phyloP scores from a whole-genome alignment of 169 alveolate genomes.

The Cryptosporidium xiaoi region DNA sequence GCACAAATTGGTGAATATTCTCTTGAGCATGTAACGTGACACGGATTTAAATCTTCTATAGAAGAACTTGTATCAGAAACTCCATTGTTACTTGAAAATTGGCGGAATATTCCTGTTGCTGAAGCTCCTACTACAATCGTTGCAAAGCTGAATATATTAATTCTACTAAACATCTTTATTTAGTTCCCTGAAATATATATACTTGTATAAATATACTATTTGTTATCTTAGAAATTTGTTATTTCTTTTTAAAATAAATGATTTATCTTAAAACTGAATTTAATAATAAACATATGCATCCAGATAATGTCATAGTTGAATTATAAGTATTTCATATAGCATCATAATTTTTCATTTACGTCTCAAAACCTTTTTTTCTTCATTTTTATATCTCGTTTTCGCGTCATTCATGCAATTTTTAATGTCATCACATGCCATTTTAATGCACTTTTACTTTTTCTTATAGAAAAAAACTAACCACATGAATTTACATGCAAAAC shows the following conservation, averaged over 20 bases:
- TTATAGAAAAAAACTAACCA: too few relatives aligned
- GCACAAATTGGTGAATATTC: constrained; percentile 74
- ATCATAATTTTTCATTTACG: constrained; percentile 26
- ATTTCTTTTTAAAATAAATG: background rate
- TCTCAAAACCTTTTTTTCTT: background rate
- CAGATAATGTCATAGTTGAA: background rate
- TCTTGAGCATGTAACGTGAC: constrained; percentile 72
- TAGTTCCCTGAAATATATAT: background rate
- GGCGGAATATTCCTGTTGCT: constrained; percentile 66
- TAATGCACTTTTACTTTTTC: too few relatives aligned
- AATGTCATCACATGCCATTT: too few relatives aligned
- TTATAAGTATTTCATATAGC: constrained; percentile 53
- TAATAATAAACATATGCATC: constrained; percentile 30
- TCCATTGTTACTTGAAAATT: background rate
- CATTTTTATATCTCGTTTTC: too few relatives aligned
- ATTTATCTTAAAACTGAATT: constrained; percentile 42
- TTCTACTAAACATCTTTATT: background rate
- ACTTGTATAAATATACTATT: too few relatives aligned
- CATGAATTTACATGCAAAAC: too few relatives aligned
- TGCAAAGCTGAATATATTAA: constrained; percentile 26
- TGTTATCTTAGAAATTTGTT: background rate
- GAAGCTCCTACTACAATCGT: constrained; percentile 56
- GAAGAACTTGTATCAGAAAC: background rate
- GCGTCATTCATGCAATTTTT: too few relatives aligned
- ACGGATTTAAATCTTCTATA: constrained; percentile 39